Conservation (phyloP, 1,139 yeast species). For the Blastobotrys apis region DNA sequence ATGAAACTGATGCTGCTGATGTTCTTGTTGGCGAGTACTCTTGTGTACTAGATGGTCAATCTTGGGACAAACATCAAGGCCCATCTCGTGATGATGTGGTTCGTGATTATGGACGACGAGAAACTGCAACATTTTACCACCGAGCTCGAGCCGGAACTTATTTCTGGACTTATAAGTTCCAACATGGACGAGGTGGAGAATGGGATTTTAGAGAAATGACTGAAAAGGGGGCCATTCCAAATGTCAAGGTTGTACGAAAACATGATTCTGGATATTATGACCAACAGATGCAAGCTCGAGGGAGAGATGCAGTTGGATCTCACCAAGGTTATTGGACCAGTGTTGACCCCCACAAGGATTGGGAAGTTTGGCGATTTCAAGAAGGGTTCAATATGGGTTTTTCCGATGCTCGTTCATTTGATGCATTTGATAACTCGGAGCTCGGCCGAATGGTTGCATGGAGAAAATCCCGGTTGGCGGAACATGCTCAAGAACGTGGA, state of each 20-base stretch:
- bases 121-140: conserved; percentile 43
- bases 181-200: conserved; percentile 89
- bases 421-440: conserved; percentile 61
- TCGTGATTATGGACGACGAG: conserved; percentile 40
- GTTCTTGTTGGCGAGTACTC: conserved; percentile 86
- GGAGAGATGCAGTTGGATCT: conserved; percentile 41
- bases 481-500: conserved; percentile 58
- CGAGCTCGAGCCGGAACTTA: conserved; percentile 66
- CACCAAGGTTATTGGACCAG: conserved; percentile 69
- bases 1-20: conserved; percentile 41
- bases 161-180: conserved; percentile 90
- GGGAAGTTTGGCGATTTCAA: conserved; percentile 75
- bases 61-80: conserved; percentile 58
- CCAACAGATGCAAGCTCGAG: conserved; percentile 29
- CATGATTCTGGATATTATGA: conserved; percentile 39
- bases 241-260: conserved; percentile 23
- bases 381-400: conserved; percentile 76
- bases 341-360: conserved; percentile 53
- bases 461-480: conserved; percentile 50
- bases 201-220: conserved; percentile 89
- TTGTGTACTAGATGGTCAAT: conserved; percentile 70
- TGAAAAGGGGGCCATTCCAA: conserved; percentile 56
- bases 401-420: conserved; percentile 65
- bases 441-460: conserved; percentile 73
- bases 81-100: conserved; percentile 45